Conservation (phyloP, 345 rosid species). For the Chamaenerion angustifolium region DNA sequence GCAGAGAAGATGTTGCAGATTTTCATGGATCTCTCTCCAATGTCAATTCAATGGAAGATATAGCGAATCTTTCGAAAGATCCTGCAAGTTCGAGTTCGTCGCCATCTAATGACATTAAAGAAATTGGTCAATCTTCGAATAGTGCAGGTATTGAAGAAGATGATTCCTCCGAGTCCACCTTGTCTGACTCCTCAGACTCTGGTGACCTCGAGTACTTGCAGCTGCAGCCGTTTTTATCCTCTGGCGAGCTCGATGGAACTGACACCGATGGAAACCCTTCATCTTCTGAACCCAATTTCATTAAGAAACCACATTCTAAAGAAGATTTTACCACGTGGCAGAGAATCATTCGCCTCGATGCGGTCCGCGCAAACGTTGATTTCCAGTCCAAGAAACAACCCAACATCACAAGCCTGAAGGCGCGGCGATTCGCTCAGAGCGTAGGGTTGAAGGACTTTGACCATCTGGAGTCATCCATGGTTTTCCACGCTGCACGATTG, state of each 20-base stretch:
- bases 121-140: not conserved
- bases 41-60: not conserved
- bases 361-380: constrained; percentile 71
- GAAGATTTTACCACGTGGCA: constrained; percentile 84
- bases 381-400: constrained; percentile 68
- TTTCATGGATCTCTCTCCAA: constrained; percentile 1
- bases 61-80: not conserved
- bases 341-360: constrained; percentile 85
- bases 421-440: constrained; percentile 40
- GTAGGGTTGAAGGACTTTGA: constrained; percentile 70
- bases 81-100: not conserved
- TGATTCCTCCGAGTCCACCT: constrained; percentile 43
- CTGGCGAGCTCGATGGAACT: constrained; percentile 19
- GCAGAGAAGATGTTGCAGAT: constrained; percentile 25
- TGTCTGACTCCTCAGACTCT: constrained; percentile 42
- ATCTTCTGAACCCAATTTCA: constrained; percentile 17
- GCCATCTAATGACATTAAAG: not conserved
- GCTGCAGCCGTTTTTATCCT: constrained; percentile 21
- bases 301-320: constrained; percentile 20
- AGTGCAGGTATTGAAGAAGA: constrained; percentile 4
- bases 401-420: constrained; percentile 36
- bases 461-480: constrained; percentile 65
- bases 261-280: constrained; percentile 21
- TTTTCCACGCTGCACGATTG: constrained; percentile 76
- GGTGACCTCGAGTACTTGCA: constrained; percentile 34